A percentile compares a stretch with the other conserved stretches of the same genome.
Conservation (phyloP, 2,329 filamentous ascomycete species). For the Thyridium curvatum region DNA sequence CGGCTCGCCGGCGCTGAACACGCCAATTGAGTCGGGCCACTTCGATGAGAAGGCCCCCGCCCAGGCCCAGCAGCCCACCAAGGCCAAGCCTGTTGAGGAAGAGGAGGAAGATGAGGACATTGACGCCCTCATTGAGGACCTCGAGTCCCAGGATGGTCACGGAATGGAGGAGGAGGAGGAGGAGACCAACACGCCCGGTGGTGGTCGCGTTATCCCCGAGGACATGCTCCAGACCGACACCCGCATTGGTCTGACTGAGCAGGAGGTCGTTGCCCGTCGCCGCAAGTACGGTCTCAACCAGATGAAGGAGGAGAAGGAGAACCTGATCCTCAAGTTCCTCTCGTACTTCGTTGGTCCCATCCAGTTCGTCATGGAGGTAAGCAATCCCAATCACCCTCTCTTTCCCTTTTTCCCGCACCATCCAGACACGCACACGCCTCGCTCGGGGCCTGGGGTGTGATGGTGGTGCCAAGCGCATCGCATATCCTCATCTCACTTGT, state of each 20-base stretch:
- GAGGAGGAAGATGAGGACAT: conserved; percentile 80
- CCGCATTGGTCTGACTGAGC: conserved; percentile 55
- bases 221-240: conserved; percentile 67
- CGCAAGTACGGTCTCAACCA: conserved; percentile 79
- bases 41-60: conserved; percentile 54
- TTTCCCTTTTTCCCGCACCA: conserved; percentile 5
- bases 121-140: conserved; percentile 79
- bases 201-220: conserved; percentile 59
- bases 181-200: conserved; percentile 35
- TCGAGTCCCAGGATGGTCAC: conserved; percentile 74
- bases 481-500: conserved; percentile 6
- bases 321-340: conserved; percentile 74
- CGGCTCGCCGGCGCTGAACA: conserved; percentile 53
- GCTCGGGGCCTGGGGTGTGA: too few relatives aligned
- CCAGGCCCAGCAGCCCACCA: conserved; percentile 24
- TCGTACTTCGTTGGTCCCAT: conserved; percentile 83
- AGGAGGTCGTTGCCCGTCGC: conserved; percentile 56
- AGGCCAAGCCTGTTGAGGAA: conserved; percentile 43
- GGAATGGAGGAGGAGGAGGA: conserved; percentile 53
- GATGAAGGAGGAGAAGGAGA: conserved; percentile 74
- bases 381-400: conserved; percentile 20
- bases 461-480: conserved; percentile 3
- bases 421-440: too few relatives aligned
- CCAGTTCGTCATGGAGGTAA: conserved; percentile 88
- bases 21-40: conserved; percentile 57